Evolutionary conservation across 164 flowering plant species (phyloP).

Genomic region (Cinnamomum micranthum): DNA sequence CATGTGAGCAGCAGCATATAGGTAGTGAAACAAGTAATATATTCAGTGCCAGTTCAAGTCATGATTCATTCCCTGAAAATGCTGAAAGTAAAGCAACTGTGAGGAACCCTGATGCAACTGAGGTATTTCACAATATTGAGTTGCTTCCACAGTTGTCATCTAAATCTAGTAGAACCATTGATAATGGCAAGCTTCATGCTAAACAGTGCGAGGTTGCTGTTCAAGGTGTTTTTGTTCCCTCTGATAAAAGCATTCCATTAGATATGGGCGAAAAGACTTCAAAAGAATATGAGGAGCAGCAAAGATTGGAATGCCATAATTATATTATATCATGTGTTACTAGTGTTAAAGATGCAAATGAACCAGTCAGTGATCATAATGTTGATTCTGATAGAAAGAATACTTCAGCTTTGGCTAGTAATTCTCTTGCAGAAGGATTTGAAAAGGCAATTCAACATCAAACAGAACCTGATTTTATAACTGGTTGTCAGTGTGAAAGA

Average conservation of each 20-base stretch:
- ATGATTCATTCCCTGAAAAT: constrained; percentile 19
- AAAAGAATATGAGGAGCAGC: constrained; percentile 23
- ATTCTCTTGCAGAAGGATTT: constrained; percentile 14
- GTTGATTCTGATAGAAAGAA: constrained; percentile 24
- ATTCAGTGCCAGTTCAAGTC: constrained; percentile 45
- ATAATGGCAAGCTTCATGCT: constrained; percentile 12
- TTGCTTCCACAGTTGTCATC: constrained; percentile 21
- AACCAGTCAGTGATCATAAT: constrained; percentile 4
- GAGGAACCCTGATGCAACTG: constrained; percentile 28
- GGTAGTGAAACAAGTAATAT: constrained; percentile 52
- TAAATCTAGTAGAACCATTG: constrained; percentile 10
- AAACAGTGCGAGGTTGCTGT: constrained; percentile 8
- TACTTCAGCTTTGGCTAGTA: constrained; percentile 31
- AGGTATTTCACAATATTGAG: constrained; percentile 26
- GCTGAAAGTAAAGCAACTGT: constrained; percentile 38
- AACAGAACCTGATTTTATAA: constrained; percentile 7
- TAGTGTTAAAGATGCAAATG: constrained; percentile 26
- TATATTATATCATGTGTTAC: constrained; percentile 50
- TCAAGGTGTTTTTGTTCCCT: constrained; percentile 6
- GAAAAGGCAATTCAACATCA: constrained; percentile 11
- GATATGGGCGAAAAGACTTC: constrained; percentile 6
- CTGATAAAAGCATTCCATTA: constrained; percentile 3
- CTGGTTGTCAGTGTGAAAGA: constrained; percentile 9
- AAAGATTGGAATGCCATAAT: constrained; percentile 35
- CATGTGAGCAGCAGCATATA: constrained; percentile 27